Evolutionary conservation across 352 stramenopile species (phyloP).

Genomic region (Thraustochytrium striatum): DNA sequence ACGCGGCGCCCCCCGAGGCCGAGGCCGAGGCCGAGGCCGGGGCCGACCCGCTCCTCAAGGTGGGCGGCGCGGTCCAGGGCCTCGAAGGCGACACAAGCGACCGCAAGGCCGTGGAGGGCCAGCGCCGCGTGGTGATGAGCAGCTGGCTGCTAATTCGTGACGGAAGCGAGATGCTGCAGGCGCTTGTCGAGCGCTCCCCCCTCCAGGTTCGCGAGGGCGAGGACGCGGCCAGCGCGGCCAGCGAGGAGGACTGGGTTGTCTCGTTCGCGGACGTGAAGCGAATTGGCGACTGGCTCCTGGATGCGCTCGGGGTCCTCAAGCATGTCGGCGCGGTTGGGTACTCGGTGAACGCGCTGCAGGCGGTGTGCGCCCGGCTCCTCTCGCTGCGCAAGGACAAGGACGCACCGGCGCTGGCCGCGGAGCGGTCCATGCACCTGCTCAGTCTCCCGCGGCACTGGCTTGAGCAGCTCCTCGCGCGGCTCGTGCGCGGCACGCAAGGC

Average conservation of each 20-base stretch:
- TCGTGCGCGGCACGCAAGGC: slow-evolving; percentile 71
- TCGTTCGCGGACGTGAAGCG: slow-evolving; percentile 61
- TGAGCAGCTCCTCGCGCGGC: slow-evolving; percentile 66
- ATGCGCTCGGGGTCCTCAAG: slow-evolving; percentile 76
- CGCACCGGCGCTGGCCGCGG: not conserved
- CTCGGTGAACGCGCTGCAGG: slow-evolving; percentile 73
- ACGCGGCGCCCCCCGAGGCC: slow-evolving; percentile 27
- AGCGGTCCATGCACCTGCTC: slow-evolving; percentile 56
- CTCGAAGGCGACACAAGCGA: slow-evolving; percentile 66
- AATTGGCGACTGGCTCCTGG: slow-evolving; percentile 67
- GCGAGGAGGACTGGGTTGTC: slow-evolving; percentile 57
- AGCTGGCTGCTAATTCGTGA: slow-evolving; percentile 77
- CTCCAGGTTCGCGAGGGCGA: too few relatives aligned
- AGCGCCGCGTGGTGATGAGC: slow-evolving; percentile 64
- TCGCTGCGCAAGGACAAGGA: slow-evolving; percentile 58
- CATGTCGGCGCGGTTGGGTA: slow-evolving; percentile 78
- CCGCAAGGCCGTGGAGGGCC: slow-evolving; percentile 56
- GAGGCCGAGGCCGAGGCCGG: slow-evolving; percentile 70
- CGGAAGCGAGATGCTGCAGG: slow-evolving; percentile 68
- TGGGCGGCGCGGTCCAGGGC: slow-evolving; percentile 72
- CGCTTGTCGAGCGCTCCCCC: slow-evolving; percentile 67
- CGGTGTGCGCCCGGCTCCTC: slow-evolving; percentile 72
- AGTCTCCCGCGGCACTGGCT: slow-evolving; percentile 67
- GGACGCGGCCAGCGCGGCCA: slow-evolving; percentile 16
- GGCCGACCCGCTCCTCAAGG: slow-evolving; percentile 72